A percentile compares a stretch with the other conserved stretches of the same genome.
phyloP scores from a whole-genome alignment of 306 rosid species.

The Pyrus communis region DNA sequence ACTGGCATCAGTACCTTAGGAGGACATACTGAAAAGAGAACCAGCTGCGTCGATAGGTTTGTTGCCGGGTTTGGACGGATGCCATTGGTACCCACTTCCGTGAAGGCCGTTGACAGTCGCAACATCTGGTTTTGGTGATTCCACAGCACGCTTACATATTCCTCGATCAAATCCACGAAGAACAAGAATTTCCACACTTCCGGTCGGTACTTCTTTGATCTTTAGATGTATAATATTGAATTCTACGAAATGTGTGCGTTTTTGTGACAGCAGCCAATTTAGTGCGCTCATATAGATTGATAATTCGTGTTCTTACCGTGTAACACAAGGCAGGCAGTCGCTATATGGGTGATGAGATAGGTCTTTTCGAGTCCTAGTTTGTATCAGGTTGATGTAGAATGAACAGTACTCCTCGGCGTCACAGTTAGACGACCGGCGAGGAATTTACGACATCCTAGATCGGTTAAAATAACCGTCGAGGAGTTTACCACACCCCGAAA shows the following conservation, averaged over 20 bases:
- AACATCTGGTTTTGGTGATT: conserved; percentile 80
- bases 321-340: conserved; percentile 36
- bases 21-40: conserved; percentile 76
- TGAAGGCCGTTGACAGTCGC: conserved; percentile 87
- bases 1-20: conserved; percentile 97
- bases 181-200: conserved; percentile 19
- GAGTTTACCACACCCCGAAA: too few species aligned
- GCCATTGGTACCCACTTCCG: conserved; percentile 72
- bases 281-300: conserved; percentile 26
- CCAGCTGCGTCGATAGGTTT: conserved; percentile 64
- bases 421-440: not conserved
- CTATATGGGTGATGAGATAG: not conserved
- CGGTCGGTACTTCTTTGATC: conserved; percentile 20
- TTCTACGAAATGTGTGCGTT: conserved; percentile 18
- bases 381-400: conserved; percentile 12
- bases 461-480: too few species aligned
- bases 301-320: conserved; percentile 33
- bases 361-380: not conserved
- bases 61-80: conserved; percentile 54
- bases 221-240: conserved; percentile 33
- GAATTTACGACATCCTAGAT: not conserved
- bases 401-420: not conserved
- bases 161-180: not conserved
- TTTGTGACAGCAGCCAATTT: conserved; percentile 17
- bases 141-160: not conserved